Conservation (phyloP, 2,329 filamentous ascomycete species). For the Nemania serpens region DNA sequence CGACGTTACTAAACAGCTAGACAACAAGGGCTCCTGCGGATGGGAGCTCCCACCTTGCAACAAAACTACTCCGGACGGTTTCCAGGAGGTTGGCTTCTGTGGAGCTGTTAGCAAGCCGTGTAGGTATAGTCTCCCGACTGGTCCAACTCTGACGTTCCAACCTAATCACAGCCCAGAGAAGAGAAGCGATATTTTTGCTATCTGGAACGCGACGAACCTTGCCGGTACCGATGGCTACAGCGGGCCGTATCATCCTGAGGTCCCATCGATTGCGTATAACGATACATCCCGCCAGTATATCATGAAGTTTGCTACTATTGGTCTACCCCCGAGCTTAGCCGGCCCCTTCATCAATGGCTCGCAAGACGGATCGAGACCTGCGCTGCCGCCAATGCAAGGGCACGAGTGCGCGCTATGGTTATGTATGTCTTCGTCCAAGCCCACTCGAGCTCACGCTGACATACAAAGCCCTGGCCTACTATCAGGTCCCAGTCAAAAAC, state of each 20-base stretch:
- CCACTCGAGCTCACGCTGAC: background rate
- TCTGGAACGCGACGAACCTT: background rate
- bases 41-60: slow-evolving; percentile 1
- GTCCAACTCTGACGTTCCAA: slow-evolving; percentile 1
- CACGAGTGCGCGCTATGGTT: background rate
- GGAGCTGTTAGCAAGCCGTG: background rate
- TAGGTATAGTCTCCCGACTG: background rate
- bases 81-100: background rate
- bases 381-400: background rate
- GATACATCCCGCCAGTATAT: background rate
- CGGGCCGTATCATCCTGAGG: background rate
- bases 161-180: background rate
- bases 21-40: background rate
- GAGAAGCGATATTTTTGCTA: background rate
- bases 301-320: slow-evolving; percentile 1
- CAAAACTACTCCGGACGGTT: background rate
- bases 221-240: background rate
- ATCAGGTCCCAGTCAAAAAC: background rate
- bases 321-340: background rate
- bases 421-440: background rate
- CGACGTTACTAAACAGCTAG: background rate
- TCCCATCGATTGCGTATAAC: background rate
- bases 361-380: background rate
- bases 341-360: background rate
- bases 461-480: background rate